These are phyloP conservation scores for Pseudomassariella vexata DNA, from an alignment of 2,329 filamentous ascomycete species.

Conservation along the genomic window DNA sequence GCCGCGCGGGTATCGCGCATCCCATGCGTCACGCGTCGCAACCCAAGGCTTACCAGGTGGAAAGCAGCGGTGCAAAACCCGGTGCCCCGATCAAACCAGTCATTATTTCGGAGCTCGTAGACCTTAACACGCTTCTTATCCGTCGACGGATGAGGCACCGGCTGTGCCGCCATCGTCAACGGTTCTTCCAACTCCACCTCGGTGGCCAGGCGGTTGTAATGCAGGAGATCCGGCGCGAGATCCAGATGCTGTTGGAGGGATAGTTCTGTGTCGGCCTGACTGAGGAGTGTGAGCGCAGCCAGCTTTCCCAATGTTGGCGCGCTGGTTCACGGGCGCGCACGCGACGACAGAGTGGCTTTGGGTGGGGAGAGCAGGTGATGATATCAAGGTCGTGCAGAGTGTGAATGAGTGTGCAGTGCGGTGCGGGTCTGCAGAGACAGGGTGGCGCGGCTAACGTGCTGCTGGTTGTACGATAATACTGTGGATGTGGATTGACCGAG, in stretches of 20 bases:
- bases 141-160: constrained; percentile 61
- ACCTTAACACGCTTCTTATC: constrained; percentile 87
- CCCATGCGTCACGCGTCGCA: too few species aligned
- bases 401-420: too few species aligned
- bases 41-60: constrained; percentile 63
- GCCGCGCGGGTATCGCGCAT: too few species aligned
- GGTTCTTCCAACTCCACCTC: constrained; percentile 51
- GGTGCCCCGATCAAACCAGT: constrained; percentile 97
- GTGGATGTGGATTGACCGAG: too few species aligned
- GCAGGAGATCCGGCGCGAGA: constrained; percentile 45
- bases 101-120: constrained; percentile 96
- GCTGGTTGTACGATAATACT: too few species aligned
- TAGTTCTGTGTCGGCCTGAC: constrained; percentile 47
- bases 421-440: too few species aligned
- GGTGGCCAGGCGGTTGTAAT: constrained; percentile 40
- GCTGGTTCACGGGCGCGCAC: constrained; percentile 25
- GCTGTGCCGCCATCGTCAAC: constrained; percentile 65
- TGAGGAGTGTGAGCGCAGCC: constrained; percentile 52
- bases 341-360: constrained; percentile 14
- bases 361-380: constrained; percentile 1
- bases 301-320: constrained; percentile 34
- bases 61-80: constrained; percentile 85
- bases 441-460: too few species aligned
- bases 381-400: background rate
- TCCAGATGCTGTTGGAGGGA: constrained; percentile 57